Evolutionary conservation across 768 basidiomycete species (phyloP), one percentile per base, ranked within the genome.

Genomic region (Hygrocybe punicea): DNA sequence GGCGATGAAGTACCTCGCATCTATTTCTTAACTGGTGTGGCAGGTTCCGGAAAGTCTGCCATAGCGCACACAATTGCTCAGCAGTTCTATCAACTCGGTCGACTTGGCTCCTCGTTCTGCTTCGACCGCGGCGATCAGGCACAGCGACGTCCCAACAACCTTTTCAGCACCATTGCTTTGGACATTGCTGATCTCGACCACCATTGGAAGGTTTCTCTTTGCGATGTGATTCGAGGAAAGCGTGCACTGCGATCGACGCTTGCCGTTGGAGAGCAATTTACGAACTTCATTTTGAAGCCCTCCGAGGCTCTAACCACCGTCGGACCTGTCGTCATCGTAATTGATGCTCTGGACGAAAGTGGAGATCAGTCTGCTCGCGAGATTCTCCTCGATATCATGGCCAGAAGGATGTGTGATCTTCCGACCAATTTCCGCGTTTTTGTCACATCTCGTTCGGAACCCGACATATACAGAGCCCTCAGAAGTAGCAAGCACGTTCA

Each of bases 21-120:
- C 6, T 64, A 65, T 44, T 69, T 69, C 62, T 58, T 77, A 25
- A 56, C 51, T 47, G 75, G 71, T 36, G 60, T 61, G 14, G 73
- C 75, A 11, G 76, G 76, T 9, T 63, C 60, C 9, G 76, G 76
- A 9, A 77, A 76, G 59, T 73, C 74, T 2, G 58, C 73, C 23
- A 71, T 78, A 16, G 67, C 73, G 6, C 67, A 71, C 36, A 69
- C 72, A 6, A 58, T 76, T n/a, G 69, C 70, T 13, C 17, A 62
- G 5, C 55, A 52, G 17, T 63, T 68, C 13, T 49, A 60, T 14
- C 46, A 63, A 4, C 44, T 54, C 13, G 57, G 60, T 2, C 45
- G 55, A 10, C 69, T 77, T 14, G 74, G 72, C 3, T 67, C 70
- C 2, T 72, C 63, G 16, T 74, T 71, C 58, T 71, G 69, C 58